phyloP scores from a whole-genome alignment of 257 asterid genomes.

The Solanum boliviense region DNA sequence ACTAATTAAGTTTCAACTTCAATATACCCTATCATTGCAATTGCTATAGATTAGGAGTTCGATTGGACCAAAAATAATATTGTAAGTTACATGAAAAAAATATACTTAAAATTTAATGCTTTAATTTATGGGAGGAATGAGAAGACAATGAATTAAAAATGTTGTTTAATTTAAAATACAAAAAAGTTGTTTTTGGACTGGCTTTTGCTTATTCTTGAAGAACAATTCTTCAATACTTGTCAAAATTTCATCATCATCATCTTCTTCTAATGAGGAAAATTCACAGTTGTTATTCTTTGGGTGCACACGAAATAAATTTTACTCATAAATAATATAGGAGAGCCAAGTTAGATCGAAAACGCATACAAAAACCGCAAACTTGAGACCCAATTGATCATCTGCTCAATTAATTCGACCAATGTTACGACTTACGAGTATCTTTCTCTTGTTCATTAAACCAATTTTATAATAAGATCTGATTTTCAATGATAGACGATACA shows the following conservation, averaged over 20 bases:
- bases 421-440: too few species aligned
- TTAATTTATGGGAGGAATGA: not conserved
- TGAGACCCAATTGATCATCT: too few species aligned
- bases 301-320: not conserved
- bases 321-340: not conserved
- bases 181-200: not conserved
- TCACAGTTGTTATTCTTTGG: rapidly evolving
- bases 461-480: not conserved
- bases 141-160: not conserved
- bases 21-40: not conserved
- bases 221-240: not conserved
- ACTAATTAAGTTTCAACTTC: not conserved
- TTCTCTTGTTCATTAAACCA: not conserved
- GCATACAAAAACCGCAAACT: too few species aligned
- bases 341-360: too few species aligned
- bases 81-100: not conserved
- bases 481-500: not conserved
- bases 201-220: not conserved
- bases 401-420: not conserved
- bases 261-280: not conserved
- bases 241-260: not conserved
- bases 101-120: not conserved
- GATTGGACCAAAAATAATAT: not conserved
- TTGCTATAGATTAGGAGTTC: not conserved
- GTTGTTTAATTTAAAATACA: not conserved